phyloP scores from a whole-genome alignment of 1,284 basidiomycete species.

The Ustilago xerochloae region DNA sequence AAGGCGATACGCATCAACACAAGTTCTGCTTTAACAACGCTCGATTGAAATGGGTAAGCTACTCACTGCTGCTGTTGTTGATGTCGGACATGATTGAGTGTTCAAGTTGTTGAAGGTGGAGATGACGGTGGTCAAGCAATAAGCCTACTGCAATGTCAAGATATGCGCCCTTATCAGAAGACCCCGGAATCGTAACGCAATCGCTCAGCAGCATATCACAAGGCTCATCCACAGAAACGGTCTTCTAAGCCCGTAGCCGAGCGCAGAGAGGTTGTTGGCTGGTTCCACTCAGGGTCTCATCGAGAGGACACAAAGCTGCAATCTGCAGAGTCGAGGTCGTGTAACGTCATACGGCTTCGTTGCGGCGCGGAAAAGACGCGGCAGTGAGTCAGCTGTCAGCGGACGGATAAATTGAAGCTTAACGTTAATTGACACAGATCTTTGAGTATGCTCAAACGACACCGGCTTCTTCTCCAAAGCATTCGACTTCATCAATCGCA shows the following conservation, averaged over 20 bases:
- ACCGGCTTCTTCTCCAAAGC: too few species aligned
- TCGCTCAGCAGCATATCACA: too few species aligned
- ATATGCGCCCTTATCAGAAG: too few species aligned
- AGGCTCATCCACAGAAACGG: too few species aligned
- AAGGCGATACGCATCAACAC: not conserved
- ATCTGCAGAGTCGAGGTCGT: not conserved
- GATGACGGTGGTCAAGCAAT: not conserved
- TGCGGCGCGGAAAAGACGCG: not conserved
- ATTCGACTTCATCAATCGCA: too few species aligned
- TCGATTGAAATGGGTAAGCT: not conserved
- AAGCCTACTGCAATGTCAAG: not conserved
- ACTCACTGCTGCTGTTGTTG: slow-evolving; percentile 36
- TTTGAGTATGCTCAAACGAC: too few species aligned
- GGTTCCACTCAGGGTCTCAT: not conserved
- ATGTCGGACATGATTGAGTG: slow-evolving; percentile 2
- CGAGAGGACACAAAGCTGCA: not conserved
- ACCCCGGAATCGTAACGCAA: too few species aligned
- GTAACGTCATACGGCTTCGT: not conserved
- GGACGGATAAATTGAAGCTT: not conserved
- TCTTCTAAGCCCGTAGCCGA: too few species aligned
- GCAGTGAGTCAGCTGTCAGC: slow-evolving; percentile 28
- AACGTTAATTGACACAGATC: too few species aligned
- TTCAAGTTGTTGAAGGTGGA: too few species aligned
- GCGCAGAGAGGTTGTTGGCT: too few species aligned
- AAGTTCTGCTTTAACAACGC: too few species aligned